Evolutionary conservation across 2,329 filamentous ascomycete species (phyloP).

Genomic region (Monascus ruber): DNA sequence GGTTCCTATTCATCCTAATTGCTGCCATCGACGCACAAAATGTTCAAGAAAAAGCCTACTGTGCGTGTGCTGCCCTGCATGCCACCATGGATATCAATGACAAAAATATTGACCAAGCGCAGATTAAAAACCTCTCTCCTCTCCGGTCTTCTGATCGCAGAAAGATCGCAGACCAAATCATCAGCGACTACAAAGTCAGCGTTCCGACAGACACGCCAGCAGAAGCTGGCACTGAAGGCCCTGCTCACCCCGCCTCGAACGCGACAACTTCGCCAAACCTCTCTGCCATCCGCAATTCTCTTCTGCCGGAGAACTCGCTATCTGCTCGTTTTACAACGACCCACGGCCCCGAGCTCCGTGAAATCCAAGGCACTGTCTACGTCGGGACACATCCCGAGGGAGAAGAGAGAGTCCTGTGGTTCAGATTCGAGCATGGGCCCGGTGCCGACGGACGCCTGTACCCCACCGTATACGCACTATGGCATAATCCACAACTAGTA

Average conservation of each 20-base stretch:
- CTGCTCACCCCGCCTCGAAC: conserved; percentile 29
- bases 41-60: conserved; percentile 56
- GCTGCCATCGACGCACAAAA: conserved; percentile 12
- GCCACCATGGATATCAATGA: neutral
- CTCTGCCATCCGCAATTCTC: conserved; percentile 42
- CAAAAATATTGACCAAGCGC: neutral
- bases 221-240: conserved; percentile 18
- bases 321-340: conserved; percentile 57
- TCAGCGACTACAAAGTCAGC: conserved; percentile 47
- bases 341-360: conserved; percentile 48
- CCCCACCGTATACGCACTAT: conserved; percentile 52
- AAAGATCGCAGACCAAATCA: conserved; percentile 56
- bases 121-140: conserved; percentile 57
- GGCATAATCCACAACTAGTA: conserved; percentile 50
- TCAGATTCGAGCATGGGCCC: conserved; percentile 46
- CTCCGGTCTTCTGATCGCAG: conserved; percentile 57
- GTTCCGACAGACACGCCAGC: conserved; percentile 28
- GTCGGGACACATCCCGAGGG: conserved; percentile 47
- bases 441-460: conserved; percentile 31
- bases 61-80: conserved; percentile 25
- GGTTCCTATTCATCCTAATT: too few species aligned
- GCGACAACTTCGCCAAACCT: conserved; percentile 36
- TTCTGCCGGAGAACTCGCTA: conserved; percentile 52
- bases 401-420: conserved; percentile 53
- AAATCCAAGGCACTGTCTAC: conserved; percentile 54